These are phyloP conservation scores for Artemisia tridentata DNA, from an alignment of 129 eudicot genomes.

Conservation along the genomic window DNA sequence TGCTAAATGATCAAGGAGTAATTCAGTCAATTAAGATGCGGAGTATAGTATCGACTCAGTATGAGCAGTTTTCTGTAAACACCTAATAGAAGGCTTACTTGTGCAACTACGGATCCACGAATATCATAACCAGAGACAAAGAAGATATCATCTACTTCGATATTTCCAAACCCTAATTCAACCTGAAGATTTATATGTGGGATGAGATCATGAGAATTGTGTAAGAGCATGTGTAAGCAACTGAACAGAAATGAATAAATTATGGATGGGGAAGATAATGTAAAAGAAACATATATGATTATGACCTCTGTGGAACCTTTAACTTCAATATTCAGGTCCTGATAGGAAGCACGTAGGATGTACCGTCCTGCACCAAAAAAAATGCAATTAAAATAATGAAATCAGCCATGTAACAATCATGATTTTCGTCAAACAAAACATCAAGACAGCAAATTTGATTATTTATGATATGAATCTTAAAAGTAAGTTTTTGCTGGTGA, in stretches of 20 bases:
- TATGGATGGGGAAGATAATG: constrained; percentile 10
- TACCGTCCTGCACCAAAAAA: constrained; percentile 59
- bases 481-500: background rate
- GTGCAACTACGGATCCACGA: constrained; percentile 88
- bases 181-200: constrained; percentile 57
- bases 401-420: constrained; percentile 23
- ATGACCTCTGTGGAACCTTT: constrained; percentile 77
- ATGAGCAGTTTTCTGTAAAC: too few relatives aligned
- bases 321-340: constrained; percentile 69
- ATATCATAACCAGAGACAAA: constrained; percentile 87
- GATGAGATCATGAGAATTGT: constrained; percentile 8
- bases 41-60: too few relatives aligned
- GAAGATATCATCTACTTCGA: constrained; percentile 68
- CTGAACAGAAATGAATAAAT: background rate
- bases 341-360: constrained; percentile 67
- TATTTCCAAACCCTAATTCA: constrained; percentile 80
- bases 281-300: constrained; percentile 7
- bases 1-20: constrained; percentile 1
- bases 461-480: background rate
- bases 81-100: constrained; percentile 39
- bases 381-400: background rate
- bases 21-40: background rate
- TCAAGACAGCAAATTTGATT: background rate
- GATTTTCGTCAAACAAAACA: background rate
- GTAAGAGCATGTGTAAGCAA: constrained; percentile 22